Conservation (phyloP, 2,329 filamentous ascomycete species). For the Curvularia spicifera region DNA sequence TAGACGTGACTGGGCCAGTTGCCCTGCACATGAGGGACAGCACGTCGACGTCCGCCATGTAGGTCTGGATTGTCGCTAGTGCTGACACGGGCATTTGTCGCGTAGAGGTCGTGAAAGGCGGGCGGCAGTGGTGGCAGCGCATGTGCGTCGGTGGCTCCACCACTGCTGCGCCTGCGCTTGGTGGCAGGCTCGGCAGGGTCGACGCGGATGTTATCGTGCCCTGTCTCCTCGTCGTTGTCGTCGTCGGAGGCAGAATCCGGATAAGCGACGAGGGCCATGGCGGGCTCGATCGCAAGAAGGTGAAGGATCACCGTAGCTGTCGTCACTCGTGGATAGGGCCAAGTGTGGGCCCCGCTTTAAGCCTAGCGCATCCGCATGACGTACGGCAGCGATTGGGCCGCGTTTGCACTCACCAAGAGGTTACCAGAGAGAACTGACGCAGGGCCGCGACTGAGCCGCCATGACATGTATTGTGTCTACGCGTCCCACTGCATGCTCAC, state of each 20-base stretch:
- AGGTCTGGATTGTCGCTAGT: conserved; percentile 81
- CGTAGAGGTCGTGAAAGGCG: conserved; percentile 88
- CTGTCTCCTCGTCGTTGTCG: conserved; percentile 31
- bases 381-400: conserved; percentile 29
- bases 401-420: conserved; percentile 12
- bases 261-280: conserved; percentile 45
- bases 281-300: conserved; percentile 25
- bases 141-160: conserved; percentile 13
- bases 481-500: conserved; percentile 37
- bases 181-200: conserved; percentile 19
- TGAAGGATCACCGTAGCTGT: conserved; percentile 24
- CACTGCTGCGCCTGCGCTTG: conserved; percentile 35
- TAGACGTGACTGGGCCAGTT: conserved; percentile 95
- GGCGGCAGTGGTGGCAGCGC: conserved; percentile 76
- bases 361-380: conserved; percentile 38
- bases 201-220: conserved; percentile 21
- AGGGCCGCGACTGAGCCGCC: conserved; percentile 27
- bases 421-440: conserved; percentile 18
- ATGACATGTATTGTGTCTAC: conserved; percentile 32
- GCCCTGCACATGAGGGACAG: conserved; percentile 82
- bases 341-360: conserved; percentile 25
- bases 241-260: conserved; percentile 64
- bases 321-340: conserved; percentile 25
- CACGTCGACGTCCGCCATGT: conserved; percentile 83
- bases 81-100: conserved; percentile 77